Evolutionary conservation across 1,284 basidiomycete species (phyloP), one percentile per base, ranked within the genome.

Genomic region (Naganishia sp.): DNA sequence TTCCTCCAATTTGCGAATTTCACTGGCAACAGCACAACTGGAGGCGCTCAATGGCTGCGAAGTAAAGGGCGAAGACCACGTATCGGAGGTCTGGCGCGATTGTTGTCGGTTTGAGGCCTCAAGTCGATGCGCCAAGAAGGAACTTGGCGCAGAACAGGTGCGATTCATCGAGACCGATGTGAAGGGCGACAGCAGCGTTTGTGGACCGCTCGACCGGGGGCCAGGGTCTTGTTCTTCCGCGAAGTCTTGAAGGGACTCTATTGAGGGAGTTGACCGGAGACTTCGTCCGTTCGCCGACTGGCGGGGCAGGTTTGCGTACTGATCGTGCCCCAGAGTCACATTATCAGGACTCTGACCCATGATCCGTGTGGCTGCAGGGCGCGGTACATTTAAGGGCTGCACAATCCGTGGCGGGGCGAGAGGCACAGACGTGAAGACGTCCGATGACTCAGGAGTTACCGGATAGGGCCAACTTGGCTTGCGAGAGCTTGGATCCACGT

Each of bases 51-150:
- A 61, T 6, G 57, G 57, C 35, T 49, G 25, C 13, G 25, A 41
- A 13, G 57, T 61, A 23, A 61, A 61, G 7, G 57, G 57, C 21
- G 57, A 61, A 17, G 57, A 41, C 57, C 57, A 61, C 17, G 46
- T 61, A 6, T 41, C 47, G 32, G 57, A 61, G n/a, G 28, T 32
- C 25, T 61, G 46, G 31, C 57, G 57, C 35, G 47, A 41, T 41
- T 61, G 28, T 17, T 6, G 35, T 13, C 35, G 35, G 10, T 39
- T 13, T 13, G 13, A 10, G 13, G 35, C 35, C 35, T 39, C 35
- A 39, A 39, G 35, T 39, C 35, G 35, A 39, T 39, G 35, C 7
- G 35, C 39, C 43, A 28, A 23, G 49, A 41, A 51, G 18, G 47
- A 61, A 42, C 47, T 35, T 9, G 57, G 57, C 2, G 57, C 57